Percentiles rank a stretch among this genome's conserved stretches.
phyloP scores from a whole-genome alignment of 2,329 filamentous ascomycete genomes.

The Apiospora marii region DNA sequence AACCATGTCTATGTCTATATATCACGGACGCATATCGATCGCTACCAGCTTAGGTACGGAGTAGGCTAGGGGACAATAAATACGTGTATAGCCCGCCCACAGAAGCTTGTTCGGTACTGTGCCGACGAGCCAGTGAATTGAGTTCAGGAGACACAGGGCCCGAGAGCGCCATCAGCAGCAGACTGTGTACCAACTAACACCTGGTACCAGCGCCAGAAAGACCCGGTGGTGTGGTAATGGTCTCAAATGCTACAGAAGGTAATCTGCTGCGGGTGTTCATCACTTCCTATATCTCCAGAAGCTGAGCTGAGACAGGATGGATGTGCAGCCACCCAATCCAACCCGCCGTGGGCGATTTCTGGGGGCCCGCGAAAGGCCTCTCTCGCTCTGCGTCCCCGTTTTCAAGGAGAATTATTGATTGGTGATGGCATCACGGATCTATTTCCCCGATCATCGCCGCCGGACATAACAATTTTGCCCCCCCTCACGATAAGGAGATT shows the following conservation, averaged over 20 bases:
- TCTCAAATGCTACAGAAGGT: background rate
- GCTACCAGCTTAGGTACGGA: too few relatives aligned
- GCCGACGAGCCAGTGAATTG: background rate
- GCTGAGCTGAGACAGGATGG: constrained; percentile 8
- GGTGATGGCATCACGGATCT: constrained; percentile 14
- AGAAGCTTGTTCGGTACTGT: background rate
- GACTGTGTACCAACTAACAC: background rate
- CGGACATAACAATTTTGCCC: background rate
- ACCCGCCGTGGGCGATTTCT: background rate
- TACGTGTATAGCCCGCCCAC: constrained; percentile 5
- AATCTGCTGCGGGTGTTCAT: background rate
- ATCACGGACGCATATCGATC: background rate
- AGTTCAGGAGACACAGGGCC: constrained; percentile 3
- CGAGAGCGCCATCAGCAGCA: background rate
- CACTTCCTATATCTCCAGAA: constrained; percentile 4
- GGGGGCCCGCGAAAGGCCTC: background rate
- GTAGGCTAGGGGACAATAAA: background rate
- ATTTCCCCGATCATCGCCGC: background rate
- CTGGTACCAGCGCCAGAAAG: background rate
- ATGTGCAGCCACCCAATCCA: background rate
- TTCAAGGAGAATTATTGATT: background rate
- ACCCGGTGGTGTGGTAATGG: background rate
- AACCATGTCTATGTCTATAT: constrained; percentile 11
- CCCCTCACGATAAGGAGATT: constrained; percentile 5
- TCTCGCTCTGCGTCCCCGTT: background rate